A percentile compares a stretch with the other conserved stretches of the same genome.
Evolutionary conservation across 2,329 filamentous ascomycete species (phyloP).

Genomic region (Tolypocladium endophyticum): DNA sequence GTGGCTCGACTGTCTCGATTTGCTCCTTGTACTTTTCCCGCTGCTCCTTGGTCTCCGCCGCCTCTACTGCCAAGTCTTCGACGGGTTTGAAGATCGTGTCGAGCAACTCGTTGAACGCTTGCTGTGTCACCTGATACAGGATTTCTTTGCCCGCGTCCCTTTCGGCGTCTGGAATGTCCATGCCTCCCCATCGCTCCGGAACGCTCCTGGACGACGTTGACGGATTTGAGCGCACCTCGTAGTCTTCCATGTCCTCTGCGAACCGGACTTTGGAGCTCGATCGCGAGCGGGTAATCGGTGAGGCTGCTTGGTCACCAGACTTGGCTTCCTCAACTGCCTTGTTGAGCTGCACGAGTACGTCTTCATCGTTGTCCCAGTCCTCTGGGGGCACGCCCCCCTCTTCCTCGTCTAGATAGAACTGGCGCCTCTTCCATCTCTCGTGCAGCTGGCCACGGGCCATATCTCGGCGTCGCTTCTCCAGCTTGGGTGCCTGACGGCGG

Average conservation of each 20-base stretch:
- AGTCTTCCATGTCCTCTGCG: conserved; percentile 59
- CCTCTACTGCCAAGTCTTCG: conserved; percentile 65
- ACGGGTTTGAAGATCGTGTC: conserved; percentile 74
- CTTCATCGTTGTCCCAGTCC: conserved; percentile 52
- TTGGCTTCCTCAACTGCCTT: conserved; percentile 29
- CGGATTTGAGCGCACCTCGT: conserved; percentile 59
- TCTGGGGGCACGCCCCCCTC: conserved; percentile 59
- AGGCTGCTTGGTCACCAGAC: conserved; percentile 19
- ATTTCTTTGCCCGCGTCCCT: conserved; percentile 79
- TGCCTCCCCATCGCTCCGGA: conserved; percentile 65
- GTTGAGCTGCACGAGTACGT: conserved; percentile 32
- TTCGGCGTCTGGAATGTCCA: conserved; percentile 71
- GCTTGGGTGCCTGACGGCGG: conserved; percentile 23
- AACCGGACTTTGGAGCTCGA: conserved; percentile 75
- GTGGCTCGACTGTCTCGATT: conserved; percentile 29
- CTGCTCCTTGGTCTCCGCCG: conserved; percentile 49
- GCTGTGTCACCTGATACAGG: conserved; percentile 81
- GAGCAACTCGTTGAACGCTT: conserved; percentile 83
- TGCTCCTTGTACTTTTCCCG: conserved; percentile 46
- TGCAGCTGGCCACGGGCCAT: conserved; percentile 45
- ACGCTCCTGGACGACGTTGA: conserved; percentile 64
- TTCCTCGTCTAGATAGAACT: conserved; percentile 79
- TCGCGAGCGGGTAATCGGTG: conserved; percentile 32
- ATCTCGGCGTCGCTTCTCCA: conserved; percentile 28
- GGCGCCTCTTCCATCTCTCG: conserved; percentile 65